Evolutionary conservation across 805 yeast genomes (phyloP).

Genomic region (Ascoidea asiatica): DNA sequence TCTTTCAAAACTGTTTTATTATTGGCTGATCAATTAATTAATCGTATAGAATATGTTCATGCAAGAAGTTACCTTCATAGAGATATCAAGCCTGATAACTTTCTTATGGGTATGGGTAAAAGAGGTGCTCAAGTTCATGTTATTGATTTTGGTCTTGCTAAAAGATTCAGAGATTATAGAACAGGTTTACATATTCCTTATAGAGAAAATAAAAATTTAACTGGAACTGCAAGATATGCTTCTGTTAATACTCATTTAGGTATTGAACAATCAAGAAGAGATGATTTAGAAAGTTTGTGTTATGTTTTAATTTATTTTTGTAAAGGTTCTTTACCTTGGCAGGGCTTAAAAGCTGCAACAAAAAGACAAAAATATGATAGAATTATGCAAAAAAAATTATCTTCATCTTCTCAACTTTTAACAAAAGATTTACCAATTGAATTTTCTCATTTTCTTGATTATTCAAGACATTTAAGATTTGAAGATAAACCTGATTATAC

Average conservation of each 20-base stretch:
- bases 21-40: slow-evolving; percentile 86
- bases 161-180: slow-evolving; percentile 87
- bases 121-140: slow-evolving; percentile 93
- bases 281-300: slow-evolving; percentile 89
- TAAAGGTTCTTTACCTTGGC: slow-evolving; percentile 97
- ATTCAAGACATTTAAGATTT: slow-evolving; percentile 80
- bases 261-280: slow-evolving; percentile 92
- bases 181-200: slow-evolving; percentile 92
- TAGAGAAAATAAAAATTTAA: slow-evolving; percentile 88
- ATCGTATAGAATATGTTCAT: slow-evolving; percentile 90
- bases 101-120: slow-evolving; percentile 78
- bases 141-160: slow-evolving; percentile 88
- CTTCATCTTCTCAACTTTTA: slow-evolving; percentile 73
- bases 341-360: slow-evolving; percentile 92
- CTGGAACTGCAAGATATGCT: slow-evolving; percentile 97
- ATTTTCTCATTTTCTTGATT: slow-evolving; percentile 76
- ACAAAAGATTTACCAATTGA: slow-evolving; percentile 89
- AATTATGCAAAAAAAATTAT: slow-evolving; percentile 88
- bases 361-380: slow-evolving; percentile 95
- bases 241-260: slow-evolving; percentile 93
- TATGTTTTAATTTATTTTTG: slow-evolving; percentile 90
- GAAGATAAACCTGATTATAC: slow-evolving; percentile 95
- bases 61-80: slow-evolving; percentile 85
- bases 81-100: slow-evolving; percentile 73
- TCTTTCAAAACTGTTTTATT: slow-evolving; percentile 86